Evolutionary conservation across 2,329 filamentous ascomycete genomes (phyloP), one percentile per base, ranked within the genome.

Genomic region (Fusarium temperatum): DNA sequence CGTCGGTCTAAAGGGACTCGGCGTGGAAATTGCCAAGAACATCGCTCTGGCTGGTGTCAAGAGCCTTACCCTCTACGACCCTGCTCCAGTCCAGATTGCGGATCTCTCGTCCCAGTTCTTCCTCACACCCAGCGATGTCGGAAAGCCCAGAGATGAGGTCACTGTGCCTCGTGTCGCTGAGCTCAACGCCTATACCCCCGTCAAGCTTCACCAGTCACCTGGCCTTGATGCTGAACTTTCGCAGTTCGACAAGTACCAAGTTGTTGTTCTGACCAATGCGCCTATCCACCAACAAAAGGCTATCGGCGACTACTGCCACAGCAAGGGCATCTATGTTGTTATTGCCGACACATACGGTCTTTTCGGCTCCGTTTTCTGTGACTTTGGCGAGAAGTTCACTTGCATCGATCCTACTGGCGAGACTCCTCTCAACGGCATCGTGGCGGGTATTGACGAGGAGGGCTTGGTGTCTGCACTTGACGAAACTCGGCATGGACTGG

Each of bases 101-200:
- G 96, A 99, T 81, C 91, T 99, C 39, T 98, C 96, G 45, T 94
- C 96, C 48, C 96, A 99, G 83, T 99, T 99, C 88, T 99, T 99
- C 88, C 90, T 99, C 28, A 94, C 91, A 65, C 88, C 91, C 24
- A 90, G 92, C 78, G 96, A 99, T 81, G 92, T 98, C 61, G 96
- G 96, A 79, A 97, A 98, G 86, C 93, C 95, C 9, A 92, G 96
- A 81, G 96, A 96, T 74, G 88, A 91, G 76, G 93, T 94, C 62
- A 98, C 96, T 3, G 94, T 93, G 4, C 96, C 96, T 14, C 92
- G 94, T 58, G 93, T 99, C 35, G 94, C 95, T 47, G 96, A 99
- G 84, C 89, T 99, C 75, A 99, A 99, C 83, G 94, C 95, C 70
- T 99, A 99, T 81, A 98, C 96, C 9, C 96, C 96, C 12, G 93